Evolutionary conservation across 1,284 basidiomycete genomes (phyloP).

Genomic region (Apiotrichum akiyoshidainum): DNA sequence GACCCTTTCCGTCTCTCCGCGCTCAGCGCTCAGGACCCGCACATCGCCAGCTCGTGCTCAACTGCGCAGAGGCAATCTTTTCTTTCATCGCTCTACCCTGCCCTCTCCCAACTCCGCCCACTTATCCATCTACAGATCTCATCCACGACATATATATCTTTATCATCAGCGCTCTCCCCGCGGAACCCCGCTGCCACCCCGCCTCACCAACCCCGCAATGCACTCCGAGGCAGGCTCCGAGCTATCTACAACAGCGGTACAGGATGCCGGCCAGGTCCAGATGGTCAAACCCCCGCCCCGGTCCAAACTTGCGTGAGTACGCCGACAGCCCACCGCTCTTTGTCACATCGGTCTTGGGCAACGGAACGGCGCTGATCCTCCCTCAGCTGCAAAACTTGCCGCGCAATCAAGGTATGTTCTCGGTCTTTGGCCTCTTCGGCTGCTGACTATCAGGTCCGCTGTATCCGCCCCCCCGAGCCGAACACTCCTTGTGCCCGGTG

Average conservation of each 20-base stretch:
- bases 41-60: too few relatives aligned
- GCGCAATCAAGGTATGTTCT: constrained; percentile 27
- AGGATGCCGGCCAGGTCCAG: background rate
- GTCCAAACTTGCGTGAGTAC: constrained; percentile 20
- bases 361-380: background rate
- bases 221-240: background rate
- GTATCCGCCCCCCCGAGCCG: constrained; percentile 21
- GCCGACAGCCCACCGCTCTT: background rate
- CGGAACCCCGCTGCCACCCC: background rate
- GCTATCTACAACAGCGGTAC: background rate
- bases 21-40: too few relatives aligned
- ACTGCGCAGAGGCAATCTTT: too few relatives aligned
- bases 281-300: constrained; percentile 12
- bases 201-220: background rate
- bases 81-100: too few relatives aligned
- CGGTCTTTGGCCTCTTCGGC: background rate
- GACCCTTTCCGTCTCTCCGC: too few relatives aligned
- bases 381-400: constrained; percentile 28
- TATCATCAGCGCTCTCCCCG: background rate
- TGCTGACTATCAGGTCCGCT: constrained; percentile 24
- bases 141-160: background rate
- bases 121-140: too few relatives aligned
- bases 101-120: too few relatives aligned
- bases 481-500: constrained; percentile 26
- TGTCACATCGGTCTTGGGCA: background rate